Evolutionary conservation across 495 filamentous ascomycete species (phyloP).

Genomic region (Talaromyces liani): DNA sequence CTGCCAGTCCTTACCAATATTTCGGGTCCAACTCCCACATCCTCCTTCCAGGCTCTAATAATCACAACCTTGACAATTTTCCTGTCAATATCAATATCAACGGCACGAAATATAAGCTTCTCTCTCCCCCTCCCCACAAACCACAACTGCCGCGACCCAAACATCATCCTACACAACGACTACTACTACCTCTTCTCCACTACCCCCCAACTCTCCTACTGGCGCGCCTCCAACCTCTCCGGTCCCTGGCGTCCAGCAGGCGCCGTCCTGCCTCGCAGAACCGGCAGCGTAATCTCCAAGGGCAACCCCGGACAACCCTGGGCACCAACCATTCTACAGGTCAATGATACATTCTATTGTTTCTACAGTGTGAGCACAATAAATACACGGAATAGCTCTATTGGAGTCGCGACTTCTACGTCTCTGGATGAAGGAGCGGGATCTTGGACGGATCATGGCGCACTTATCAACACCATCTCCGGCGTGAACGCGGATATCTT

Average conservation of each 20-base stretch:
- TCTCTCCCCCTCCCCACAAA: conserved; percentile 31
- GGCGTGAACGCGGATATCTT: conserved; percentile 33
- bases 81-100: background rate
- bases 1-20: background rate
- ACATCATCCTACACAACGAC: conserved; percentile 24
- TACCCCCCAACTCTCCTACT: conserved; percentile 21
- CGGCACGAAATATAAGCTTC: conserved; percentile 4
- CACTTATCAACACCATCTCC: conserved; percentile 29
- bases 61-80: background rate
- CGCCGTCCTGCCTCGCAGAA: conserved; percentile 23
- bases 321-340: conserved; percentile 58
- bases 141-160: conserved; percentile 32
- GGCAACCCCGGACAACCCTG: conserved; percentile 29
- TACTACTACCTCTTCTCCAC: conserved; percentile 36
- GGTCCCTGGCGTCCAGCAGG: conserved; percentile 37
- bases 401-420: conserved; percentile 61
- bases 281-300: conserved; percentile 30
- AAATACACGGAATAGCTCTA: conserved; percentile 56
- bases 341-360: conserved; percentile 56
- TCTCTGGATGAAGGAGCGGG: conserved; percentile 39
- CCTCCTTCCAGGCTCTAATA: background rate
- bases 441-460: conserved; percentile 48
- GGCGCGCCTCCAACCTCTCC: conserved; percentile 24
- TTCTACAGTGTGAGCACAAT: conserved; percentile 63
- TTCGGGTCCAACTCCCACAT: background rate